Evolutionary conservation across 257 asterid genomes (phyloP).

Genomic region (Scutellaria minor): DNA sequence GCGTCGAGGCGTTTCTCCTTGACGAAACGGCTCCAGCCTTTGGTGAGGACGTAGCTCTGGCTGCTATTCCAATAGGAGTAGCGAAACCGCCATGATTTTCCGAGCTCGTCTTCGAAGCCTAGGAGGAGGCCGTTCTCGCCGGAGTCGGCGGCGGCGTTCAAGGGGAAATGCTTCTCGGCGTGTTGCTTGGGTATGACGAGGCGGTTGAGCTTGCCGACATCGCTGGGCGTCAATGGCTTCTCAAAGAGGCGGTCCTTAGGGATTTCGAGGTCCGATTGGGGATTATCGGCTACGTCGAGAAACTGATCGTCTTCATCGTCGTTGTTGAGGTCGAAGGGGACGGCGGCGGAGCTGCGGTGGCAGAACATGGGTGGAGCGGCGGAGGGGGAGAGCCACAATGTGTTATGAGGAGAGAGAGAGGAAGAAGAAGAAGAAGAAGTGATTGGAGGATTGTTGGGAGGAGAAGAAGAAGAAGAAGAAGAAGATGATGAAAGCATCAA

Average conservation of each 20-base stretch:
- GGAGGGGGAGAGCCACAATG: neutral
- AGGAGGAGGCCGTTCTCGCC: constrained; percentile 69
- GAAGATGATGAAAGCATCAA: constrained; percentile 43
- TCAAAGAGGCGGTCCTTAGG: constrained; percentile 71
- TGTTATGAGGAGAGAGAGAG: neutral
- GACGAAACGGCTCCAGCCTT: constrained; percentile 96
- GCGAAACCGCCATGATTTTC: constrained; percentile 81
- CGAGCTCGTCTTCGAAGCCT: constrained; percentile 80
- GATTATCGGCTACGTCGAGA: neutral
- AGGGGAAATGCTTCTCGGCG: constrained; percentile 87
- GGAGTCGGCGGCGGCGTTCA: constrained; percentile 50
- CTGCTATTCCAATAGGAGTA: constrained; percentile 97
- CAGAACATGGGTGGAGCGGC: neutral
- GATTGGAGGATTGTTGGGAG: neutral
- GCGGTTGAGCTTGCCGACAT: constrained; percentile 94
- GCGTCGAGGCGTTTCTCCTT: constrained; percentile 88
- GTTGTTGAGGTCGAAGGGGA: constrained; percentile 63
- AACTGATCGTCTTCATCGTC: constrained; percentile 46
- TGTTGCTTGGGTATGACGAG: constrained; percentile 93
- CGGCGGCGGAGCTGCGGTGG: constrained; percentile 26
- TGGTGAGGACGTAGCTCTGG: constrained; percentile 91
- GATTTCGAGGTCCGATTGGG: neutral
- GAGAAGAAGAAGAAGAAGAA: constrained; percentile 39
- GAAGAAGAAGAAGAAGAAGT: constrained; percentile 8
- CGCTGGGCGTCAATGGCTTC: constrained; percentile 92